These are phyloP conservation scores for Blastocystis sp. DNA, from an alignment of 352 stramenopile species.

Conservation along the genomic window DNA sequence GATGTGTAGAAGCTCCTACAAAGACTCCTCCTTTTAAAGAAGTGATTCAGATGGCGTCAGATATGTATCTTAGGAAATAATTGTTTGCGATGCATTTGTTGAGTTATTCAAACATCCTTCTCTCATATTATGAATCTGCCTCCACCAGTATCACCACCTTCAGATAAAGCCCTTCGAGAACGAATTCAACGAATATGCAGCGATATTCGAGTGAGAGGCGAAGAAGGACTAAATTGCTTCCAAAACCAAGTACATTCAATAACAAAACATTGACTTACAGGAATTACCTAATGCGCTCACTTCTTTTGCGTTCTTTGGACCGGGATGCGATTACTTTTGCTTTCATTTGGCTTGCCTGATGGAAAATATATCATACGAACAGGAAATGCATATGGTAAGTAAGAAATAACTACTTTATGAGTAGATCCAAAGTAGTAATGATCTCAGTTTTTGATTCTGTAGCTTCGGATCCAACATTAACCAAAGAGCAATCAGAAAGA, in stretches of 20 bases:
- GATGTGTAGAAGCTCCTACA: conserved; percentile 3
- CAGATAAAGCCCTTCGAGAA: not conserved
- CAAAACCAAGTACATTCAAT: conserved; percentile 13
- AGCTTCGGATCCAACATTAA: not conserved
- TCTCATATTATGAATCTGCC: conserved; percentile 53
- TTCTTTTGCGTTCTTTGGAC: conserved; percentile 33
- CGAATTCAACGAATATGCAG: conserved; percentile 4
- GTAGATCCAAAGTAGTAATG: conserved; percentile 12
- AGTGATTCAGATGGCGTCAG: not conserved
- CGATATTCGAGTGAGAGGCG: not conserved
- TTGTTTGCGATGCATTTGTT: not conserved
- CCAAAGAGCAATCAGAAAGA: conserved; percentile 1
- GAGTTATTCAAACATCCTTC: not conserved
- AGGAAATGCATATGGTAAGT: conserved; percentile 56
- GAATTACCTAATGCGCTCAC: conserved; percentile 15
- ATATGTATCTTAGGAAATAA: conserved; percentile 48
- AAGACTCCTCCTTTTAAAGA: not conserved
- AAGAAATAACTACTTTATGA: not conserved
- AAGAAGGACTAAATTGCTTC: not conserved
- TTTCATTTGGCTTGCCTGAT: conserved; percentile 47
- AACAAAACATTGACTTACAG: not conserved
- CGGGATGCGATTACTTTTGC: conserved; percentile 48
- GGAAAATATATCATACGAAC: not conserved
- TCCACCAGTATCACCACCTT: not conserved
- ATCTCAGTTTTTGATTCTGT: not conserved